A percentile compares a stretch with the other conserved stretches of the same genome.
These are phyloP conservation scores for Erodium texanum DNA, from an alignment of 441 rosid genomes.

Conservation along the genomic window DNA sequence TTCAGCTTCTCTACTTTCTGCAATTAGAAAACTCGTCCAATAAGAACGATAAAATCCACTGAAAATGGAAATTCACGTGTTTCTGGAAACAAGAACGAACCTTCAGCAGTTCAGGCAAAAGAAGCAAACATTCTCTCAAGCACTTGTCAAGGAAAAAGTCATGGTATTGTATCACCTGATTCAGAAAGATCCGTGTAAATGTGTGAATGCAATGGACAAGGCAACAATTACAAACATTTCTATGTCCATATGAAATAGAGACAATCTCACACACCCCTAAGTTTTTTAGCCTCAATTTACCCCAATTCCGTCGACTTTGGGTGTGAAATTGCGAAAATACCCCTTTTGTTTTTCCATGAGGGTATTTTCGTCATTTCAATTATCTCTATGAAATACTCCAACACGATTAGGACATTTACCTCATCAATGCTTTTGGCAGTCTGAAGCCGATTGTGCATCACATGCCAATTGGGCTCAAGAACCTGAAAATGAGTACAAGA, in stretches of 20 bases:
- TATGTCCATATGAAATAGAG: too few species aligned
- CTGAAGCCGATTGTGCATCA: conserved; percentile 70
- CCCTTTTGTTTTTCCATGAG: too few species aligned
- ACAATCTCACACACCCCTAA: too few species aligned
- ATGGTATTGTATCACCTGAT: conserved; percentile 84
- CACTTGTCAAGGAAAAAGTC: conserved; percentile 90
- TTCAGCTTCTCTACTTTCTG: conserved; percentile 91
- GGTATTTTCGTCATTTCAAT: too few species aligned
- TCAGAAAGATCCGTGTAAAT: conserved; percentile 16
- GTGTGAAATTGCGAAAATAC: too few species aligned
- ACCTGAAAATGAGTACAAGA: conserved; percentile 43
- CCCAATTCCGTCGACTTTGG: too few species aligned
- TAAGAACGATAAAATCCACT: neutral
- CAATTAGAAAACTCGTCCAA: conserved; percentile 12
- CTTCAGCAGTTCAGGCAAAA: conserved; percentile 82
- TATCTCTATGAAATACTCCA: neutral
- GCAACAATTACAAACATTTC: too few species aligned
- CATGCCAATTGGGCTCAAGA: conserved; percentile 96
- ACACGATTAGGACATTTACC: conserved; percentile 43
- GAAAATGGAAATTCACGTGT: neutral
- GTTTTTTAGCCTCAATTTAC: neutral
- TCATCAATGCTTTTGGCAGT: conserved; percentile 80
- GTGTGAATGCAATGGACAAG: neutral
- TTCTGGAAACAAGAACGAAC: conserved; percentile 46
- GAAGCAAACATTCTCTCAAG: conserved; percentile 91